Percentiles rank a stretch among this genome's conserved stretches.
These are phyloP conservation scores for Lablab purpureus DNA, from an alignment of 306 rosid species.

Conservation along the genomic window DNA sequence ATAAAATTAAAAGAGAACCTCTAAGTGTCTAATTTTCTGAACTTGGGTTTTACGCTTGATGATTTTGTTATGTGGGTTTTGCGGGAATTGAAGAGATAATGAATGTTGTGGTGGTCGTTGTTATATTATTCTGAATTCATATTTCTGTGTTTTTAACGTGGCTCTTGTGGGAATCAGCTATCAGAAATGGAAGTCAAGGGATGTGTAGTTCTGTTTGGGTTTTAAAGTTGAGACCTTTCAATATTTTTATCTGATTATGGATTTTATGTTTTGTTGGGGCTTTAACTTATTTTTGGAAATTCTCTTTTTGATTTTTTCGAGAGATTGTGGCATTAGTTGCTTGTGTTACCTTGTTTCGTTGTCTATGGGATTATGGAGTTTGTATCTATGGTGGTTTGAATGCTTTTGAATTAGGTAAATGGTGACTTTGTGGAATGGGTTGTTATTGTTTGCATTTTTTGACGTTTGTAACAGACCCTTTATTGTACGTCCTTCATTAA, in stretches of 20 bases:
- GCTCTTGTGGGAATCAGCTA: background rate
- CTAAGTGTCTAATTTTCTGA: background rate
- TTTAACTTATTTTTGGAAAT: background rate
- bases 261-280: background rate
- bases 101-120: background rate
- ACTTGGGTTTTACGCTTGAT: background rate
- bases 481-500: slow-evolving; percentile 11
- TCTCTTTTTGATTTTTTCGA: slow-evolving; percentile 16
- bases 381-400: background rate
- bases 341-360: background rate
- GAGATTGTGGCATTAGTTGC: background rate
- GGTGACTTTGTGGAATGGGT: slow-evolving; percentile 21
- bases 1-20: background rate
- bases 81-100: background rate
- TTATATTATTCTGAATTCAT: background rate
- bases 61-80: background rate
- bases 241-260: background rate
- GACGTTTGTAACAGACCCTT: background rate
- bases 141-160: background rate
- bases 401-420: background rate
- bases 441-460: background rate
- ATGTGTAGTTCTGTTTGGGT: background rate
- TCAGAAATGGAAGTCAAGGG: background rate
- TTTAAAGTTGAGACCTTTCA: background rate
- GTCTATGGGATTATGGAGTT: background rate